Percentiles rank a stretch among this genome's conserved stretches.
phyloP scores from a whole-genome alignment of 805 yeast species.

The Grigorovia humatica region DNA sequence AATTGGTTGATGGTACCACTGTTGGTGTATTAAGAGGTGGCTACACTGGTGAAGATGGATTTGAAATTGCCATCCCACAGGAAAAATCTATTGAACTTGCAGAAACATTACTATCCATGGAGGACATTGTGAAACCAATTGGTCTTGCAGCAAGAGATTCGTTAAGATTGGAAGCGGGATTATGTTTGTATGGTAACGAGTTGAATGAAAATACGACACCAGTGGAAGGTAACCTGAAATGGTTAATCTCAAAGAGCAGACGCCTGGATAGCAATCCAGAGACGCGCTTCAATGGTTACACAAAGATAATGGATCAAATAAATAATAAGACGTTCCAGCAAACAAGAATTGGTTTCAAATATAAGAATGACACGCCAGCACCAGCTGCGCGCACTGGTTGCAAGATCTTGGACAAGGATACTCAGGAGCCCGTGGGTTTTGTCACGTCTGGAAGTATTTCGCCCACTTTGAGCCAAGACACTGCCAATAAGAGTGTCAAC shows the following conservation, averaged over 20 bases:
- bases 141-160: constrained; percentile 99
- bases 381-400: constrained; percentile 88
- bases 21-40: constrained; percentile 90
- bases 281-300: constrained; percentile 64
- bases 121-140: constrained; percentile 61
- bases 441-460: constrained; percentile 55
- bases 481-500: constrained; percentile 35
- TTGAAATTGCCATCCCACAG: constrained; percentile 74
- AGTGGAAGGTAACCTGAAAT: constrained; percentile 75
- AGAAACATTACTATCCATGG: constrained; percentile 42
- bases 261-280: constrained; percentile 32
- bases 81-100: constrained; percentile 52
- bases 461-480: constrained; percentile 50
- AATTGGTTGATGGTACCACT: constrained; percentile 30
- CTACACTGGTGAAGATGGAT: constrained; percentile 98
- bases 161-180: constrained; percentile 90
- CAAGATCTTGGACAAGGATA: constrained; percentile 49
- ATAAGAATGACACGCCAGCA: constrained; percentile 73
- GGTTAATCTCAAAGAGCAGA: constrained; percentile 82
- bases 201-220: constrained; percentile 73
- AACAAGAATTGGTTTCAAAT: constrained; percentile 61
- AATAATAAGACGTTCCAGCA: constrained; percentile 48
- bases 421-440: constrained; percentile 40
- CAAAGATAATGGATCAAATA: constrained; percentile 58
- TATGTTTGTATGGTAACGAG: constrained; percentile 96